Base-by-base conservation (phyloP, 805 yeast genomes). In the Wickerhamomyces hampshirensis region DNA sequence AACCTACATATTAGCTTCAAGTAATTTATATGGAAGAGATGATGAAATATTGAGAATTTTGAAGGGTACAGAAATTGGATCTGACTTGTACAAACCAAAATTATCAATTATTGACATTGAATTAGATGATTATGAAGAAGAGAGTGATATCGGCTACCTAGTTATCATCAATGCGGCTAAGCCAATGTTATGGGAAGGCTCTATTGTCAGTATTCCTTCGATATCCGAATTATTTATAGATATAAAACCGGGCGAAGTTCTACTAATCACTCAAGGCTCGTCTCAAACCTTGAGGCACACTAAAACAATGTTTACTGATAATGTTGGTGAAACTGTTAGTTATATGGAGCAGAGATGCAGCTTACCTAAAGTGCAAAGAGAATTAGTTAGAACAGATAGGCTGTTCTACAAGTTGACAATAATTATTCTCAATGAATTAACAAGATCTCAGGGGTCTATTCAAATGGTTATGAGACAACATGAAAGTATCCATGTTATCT, bases 161-260 rank as follows among this genome's bases (percentile, higher is more conserved):
- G 50, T 88, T 18, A 81, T 86, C 0, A 59, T 89, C 5, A 79
- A 85, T 49, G 88, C 95, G 0, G 71, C 80, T 3, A 85, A 85
- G 50, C 94, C 96, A 0, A 72, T 89, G 59, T 76, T 84, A 33
- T 91, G 98, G 98, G 88, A 84, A 42, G 97, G 97, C 5, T 70
- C 75, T 13, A 78, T 83, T 44, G 69, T 80, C 26, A 72, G 77
- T 29, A 56, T 84, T 5, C 66, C 69, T 11, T 21, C 36, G 4
- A 56, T 75, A 11, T 69, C 51, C 14, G 51, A 53, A 5, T 18
- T 53, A 5, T 53, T 58, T 4, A 65, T 75, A 17, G 80, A 78
- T 38, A 63, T 84, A n/a, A 73, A 70, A 40, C 75, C 74, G 9
- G 93, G 94, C 3, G 76, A 79, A 37, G 69, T 83, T 46, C 54